Evolutionary conservation across 345 rosid genomes (phyloP), one percentile per base, ranked within the genome.

Genomic region (Ceriops decandra): DNA sequence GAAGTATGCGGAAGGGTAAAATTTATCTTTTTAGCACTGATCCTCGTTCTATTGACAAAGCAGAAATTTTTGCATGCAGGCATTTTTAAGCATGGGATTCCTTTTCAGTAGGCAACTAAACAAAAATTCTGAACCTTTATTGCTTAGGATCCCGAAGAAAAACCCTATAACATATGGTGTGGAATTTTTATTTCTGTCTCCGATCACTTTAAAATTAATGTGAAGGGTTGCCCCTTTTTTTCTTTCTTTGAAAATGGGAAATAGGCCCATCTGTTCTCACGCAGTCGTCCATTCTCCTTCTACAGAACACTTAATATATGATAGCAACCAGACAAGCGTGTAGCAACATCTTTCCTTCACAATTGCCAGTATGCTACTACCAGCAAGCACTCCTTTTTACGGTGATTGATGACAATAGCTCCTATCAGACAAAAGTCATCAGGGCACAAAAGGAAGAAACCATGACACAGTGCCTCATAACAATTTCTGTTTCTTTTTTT

Each of bases 321-420:
- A 33, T 7, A 33, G 49, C 49, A 38, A 38, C 46, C 46, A 3
- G 13, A 42, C 49, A 0, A 13, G 19, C 5, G 17, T 3, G 61
- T 56, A 68, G 62, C 6, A 26, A 33, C 38, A 30, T 56, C 49
- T 46, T 31, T 35, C 21, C 24, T 53, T 65, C 68, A 57, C 21
- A 36, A 6, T 26, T 52, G 7, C 36, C 1, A 33, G 36, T 33
- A 7, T 33, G 36, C 8, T 20, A 57, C 52, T 68, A 64, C 63
- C 68, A 69, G 70, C 79, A 72, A 57, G 75, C 66, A 32, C 17
- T 47, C 6, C 26, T 21, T 1, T 53, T 6, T 56, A 4, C 31
- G 17, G 51, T 21, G 26, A 28, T n/a, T 67, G 30, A 17, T 15
- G 52, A 8, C 38, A 42, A 61, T 52, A 67, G 76, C 71, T 77